Base-by-base conservation (phyloP, 179 eudicot genomes). In the Actinidia chinensis region DNA sequence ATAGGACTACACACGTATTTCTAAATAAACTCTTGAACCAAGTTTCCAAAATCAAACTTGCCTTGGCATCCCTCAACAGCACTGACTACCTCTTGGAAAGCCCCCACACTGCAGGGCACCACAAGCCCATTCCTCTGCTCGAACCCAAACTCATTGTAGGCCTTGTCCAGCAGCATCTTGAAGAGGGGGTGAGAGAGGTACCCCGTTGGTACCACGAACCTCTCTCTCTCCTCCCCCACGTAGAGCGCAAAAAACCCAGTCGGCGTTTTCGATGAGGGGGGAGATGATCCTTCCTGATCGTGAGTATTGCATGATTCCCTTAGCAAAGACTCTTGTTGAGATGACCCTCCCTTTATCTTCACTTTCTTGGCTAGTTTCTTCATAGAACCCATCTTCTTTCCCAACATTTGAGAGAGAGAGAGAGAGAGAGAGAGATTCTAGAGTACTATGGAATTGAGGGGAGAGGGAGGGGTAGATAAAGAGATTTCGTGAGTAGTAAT, bases 171-270 rank as follows among this genome's bases (percentile, higher is more conserved):
- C 86, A 92, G 66, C n/a, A 94, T 92, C 84, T 88, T 91, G 86
- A 93, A 92, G 25, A 92, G 84, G 33, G 98, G 98, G 75, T 92
- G 97, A 2, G 88, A 84, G 12, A 94, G 90, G 76, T 88, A 87
- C 46, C 82, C 80, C 12, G 95, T 92, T 0, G 92, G 94, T 8
- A 94, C 90, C 75, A 92, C 83, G 60, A 94, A 92, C 75, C 97
- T 80, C 36, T 82, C 78, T 36, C 86, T 70, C 58, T 86, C 97
- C 60, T 88, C 93, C 13, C 97, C 98, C 7, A 86, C 95, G 33
- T 94, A 94, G 4, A 92, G 74, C 4, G 86, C 91, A 9, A 92
- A 82, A 22, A 78, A 86, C 52, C 98, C 98, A 0, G 79, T 54
- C 10, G 92, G 94, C 2, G 86, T 83, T 22, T 54, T 63, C n/a